These are phyloP conservation scores for Malus hybrid DNA, from an alignment of 331 rosid genomes.

Conservation along the genomic window DNA sequence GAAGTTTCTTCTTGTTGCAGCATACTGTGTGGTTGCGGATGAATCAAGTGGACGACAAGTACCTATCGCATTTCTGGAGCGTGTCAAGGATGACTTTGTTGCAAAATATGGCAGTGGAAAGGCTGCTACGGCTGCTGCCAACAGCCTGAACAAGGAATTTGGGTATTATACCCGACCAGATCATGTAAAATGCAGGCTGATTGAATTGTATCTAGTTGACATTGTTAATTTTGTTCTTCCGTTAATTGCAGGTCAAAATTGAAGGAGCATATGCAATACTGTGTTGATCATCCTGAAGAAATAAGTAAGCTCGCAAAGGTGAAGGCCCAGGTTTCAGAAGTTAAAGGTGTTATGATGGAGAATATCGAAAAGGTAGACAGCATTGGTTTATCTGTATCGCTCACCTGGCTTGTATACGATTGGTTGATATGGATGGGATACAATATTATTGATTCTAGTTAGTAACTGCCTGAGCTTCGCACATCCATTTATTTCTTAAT, in stretches of 20 bases:
- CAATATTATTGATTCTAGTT: neutral
- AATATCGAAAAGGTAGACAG: slow-evolving; percentile 81
- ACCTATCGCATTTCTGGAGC: slow-evolving; percentile 89
- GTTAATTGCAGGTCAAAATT: slow-evolving; percentile 55
- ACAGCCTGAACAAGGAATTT: slow-evolving; percentile 85
- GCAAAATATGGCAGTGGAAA: slow-evolving; percentile 77
- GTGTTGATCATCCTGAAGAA: slow-evolving; percentile 96
- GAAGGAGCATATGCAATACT: slow-evolving; percentile 95
- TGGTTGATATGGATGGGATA: neutral
- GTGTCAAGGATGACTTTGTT: slow-evolving; percentile 80
- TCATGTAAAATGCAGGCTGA: neutral
- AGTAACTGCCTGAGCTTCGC: neutral
- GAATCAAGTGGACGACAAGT: slow-evolving; percentile 84
- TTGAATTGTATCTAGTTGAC: neutral
- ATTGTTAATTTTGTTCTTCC: slow-evolving; percentile 10
- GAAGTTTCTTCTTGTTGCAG: slow-evolving; percentile 31
- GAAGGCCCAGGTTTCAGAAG: slow-evolving; percentile 97
- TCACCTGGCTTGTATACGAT: neutral
- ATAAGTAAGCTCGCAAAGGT: slow-evolving; percentile 95
- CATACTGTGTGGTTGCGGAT: slow-evolving; percentile 83
- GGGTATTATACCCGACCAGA: slow-evolving; percentile 47
- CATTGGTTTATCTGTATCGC: slow-evolving; percentile 1
- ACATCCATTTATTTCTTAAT: neutral
- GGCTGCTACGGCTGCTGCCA: slow-evolving; percentile 83
- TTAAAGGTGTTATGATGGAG: slow-evolving; percentile 99